Percentiles rank a stretch among this genome's conserved stretches.
Evolutionary conservation across 1,284 basidiomycete genomes (phyloP).

Genomic region (Cryptococcus sp.): DNA sequence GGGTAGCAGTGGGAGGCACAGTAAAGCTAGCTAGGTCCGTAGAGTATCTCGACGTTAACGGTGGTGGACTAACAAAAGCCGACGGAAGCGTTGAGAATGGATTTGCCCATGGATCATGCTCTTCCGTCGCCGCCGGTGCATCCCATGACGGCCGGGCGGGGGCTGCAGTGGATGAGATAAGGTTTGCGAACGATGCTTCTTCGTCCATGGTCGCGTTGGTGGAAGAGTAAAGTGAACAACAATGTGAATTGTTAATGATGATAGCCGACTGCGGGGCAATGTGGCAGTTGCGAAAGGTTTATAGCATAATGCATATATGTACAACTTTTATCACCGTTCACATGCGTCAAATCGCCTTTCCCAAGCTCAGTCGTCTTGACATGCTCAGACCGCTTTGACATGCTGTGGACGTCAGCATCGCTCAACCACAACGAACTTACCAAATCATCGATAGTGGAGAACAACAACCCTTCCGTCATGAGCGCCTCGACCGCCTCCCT

Average conservation of each 20-base stretch:
- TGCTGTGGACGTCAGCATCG: constrained; percentile 22
- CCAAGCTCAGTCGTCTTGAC: not conserved
- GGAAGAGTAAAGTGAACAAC: not conserved
- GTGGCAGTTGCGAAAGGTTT: not conserved
- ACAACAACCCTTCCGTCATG: constrained; percentile 68
- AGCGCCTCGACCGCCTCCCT: constrained; percentile 68
- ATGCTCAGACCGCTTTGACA: constrained; percentile 15
- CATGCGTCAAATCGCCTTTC: no score
- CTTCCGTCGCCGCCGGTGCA: constrained; percentile 8
- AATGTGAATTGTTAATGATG: not conserved
- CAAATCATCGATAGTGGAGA: constrained; percentile 66
- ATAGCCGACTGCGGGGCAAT: not conserved
- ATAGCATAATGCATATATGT: not conserved
- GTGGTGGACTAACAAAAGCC: constrained; percentile 4
- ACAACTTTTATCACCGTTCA: not conserved
- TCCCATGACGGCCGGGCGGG: constrained; percentile 35
- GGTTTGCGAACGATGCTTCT: constrained; percentile 44
- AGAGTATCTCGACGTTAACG: constrained; percentile 4
- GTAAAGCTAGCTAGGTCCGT: not conserved
- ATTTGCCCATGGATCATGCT: constrained; percentile 51
- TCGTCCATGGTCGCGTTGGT: constrained; percentile 40
- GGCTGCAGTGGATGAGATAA: constrained; percentile 40
- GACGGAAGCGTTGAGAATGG: constrained; percentile 44
- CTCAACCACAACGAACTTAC: constrained; percentile 29
- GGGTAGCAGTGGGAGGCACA: constrained; percentile 1